Evolutionary conservation across 1,284 basidiomycete genomes (phyloP), one percentile per base, ranked within the genome.

Genomic region (Coniferiporia weirii): DNA sequence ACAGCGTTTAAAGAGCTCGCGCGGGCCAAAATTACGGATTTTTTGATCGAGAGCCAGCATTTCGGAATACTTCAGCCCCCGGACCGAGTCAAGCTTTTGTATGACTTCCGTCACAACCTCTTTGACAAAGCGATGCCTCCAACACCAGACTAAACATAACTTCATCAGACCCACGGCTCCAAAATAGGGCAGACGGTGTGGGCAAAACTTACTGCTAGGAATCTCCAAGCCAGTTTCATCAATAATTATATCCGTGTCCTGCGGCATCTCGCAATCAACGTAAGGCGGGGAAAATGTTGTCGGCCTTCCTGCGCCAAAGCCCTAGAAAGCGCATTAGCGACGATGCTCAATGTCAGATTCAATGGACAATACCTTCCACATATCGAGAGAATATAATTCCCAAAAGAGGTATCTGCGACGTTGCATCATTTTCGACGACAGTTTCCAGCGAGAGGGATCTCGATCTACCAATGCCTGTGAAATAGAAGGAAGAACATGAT

Each of bases 1-100:
- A 17, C 9, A 34, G 10, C 17, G 32, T 7, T 22, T 52, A n/a
- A 36, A 44, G 13, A 46, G 9, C 4, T 58, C 10, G 4, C 27
- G 32, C 8, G 48, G 48, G n/a, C 46, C 43, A 49, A 52, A 61
- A n/a, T 61, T 52, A 15, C 61, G 57, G 15, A 62, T 46, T 20
- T 49, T 44, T 22, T 49, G 52, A 44, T 62, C 61, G 19, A 59
- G 22, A n/a, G 27, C 44, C 13, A 62, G 20, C 17, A 62, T 56
- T 20, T 62, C 61, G 13, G 54, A 56, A 20, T 62, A 62, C 44
- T 59, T 62, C 50, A 59, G n/a, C n/a, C 57, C 34, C n/a, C 47
- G 38, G 3, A 44, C 57, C 10, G 56, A 49, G 19, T 45, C 17
- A 6, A 61, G 55, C 40, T 54, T 57, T 19, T 32, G 47, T 40